A percentile compares a stretch with the other conserved stretches of the same genome.
phyloP scores from a whole-genome alignment of 495 filamentous ascomycete genomes.

The Neurospora sp. region DNA sequence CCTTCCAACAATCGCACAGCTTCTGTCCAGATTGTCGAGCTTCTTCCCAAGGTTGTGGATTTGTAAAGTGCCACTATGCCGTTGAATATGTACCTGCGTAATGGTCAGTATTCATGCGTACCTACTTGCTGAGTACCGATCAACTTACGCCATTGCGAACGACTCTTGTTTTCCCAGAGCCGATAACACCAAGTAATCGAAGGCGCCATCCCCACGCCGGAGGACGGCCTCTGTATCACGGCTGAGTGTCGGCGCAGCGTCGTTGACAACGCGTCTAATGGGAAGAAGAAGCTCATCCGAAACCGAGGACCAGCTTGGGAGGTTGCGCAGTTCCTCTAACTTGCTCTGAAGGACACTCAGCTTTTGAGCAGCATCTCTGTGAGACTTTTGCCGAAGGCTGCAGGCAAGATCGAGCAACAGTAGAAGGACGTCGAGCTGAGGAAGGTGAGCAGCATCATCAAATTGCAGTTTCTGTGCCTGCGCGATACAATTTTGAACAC shows the following conservation, averaged over 20 bases:
- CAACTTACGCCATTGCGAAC: slow-evolving; percentile 36
- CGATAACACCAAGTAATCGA: slow-evolving; percentile 40
- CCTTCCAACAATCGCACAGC: slow-evolving; percentile 22
- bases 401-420: slow-evolving; percentile 78
- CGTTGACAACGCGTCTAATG: slow-evolving; percentile 31
- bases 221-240: slow-evolving; percentile 43
- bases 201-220: slow-evolving; percentile 36
- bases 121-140: background rate
- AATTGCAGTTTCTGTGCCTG: slow-evolving; percentile 66
- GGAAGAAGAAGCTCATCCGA: slow-evolving; percentile 69
- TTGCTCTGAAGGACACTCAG: slow-evolving; percentile 58
- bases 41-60: slow-evolving; percentile 55
- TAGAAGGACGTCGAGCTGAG: slow-evolving; percentile 61
- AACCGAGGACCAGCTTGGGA: slow-evolving; percentile 45
- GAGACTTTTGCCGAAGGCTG: slow-evolving; percentile 50
- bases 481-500: slow-evolving; percentile 78
- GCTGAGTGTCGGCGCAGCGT: slow-evolving; percentile 43
- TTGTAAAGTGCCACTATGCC: slow-evolving; percentile 58
- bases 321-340: slow-evolving; percentile 52
- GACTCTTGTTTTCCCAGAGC: slow-evolving; percentile 41
- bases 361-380: slow-evolving; percentile 56
- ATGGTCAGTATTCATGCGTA: slow-evolving; percentile 30
- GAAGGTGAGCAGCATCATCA: slow-evolving; percentile 55
- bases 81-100: slow-evolving; percentile 44
- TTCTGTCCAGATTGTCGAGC: slow-evolving; percentile 34